A percentile compares a stretch with the other conserved stretches of the same genome.
Evolutionary conservation across 108 stramenopile species (phyloP).

Genomic region (Schizochytrium sp.): DNA sequence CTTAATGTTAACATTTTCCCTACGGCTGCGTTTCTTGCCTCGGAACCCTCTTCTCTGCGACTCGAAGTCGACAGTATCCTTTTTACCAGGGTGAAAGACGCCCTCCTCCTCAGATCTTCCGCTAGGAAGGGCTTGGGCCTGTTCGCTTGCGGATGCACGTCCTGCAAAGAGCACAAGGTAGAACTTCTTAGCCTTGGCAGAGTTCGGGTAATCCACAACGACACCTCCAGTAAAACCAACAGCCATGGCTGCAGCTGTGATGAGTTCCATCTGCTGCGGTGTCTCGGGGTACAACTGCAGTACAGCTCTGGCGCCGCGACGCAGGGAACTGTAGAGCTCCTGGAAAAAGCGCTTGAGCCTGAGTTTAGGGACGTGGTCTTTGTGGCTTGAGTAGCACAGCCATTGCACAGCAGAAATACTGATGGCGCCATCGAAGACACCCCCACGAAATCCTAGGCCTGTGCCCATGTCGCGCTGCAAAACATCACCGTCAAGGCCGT

Average conservation of each 20-base stretch:
- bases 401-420: slow-evolving; percentile 99
- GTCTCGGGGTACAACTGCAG: slow-evolving; percentile 98
- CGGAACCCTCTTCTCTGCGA: background rate
- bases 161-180: slow-evolving; percentile 96
- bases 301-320: slow-evolving; percentile 92
- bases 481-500: slow-evolving; percentile 57
- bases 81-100: slow-evolving; percentile 51
- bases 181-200: slow-evolving; percentile 98
- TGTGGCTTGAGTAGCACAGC: slow-evolving; percentile 96
- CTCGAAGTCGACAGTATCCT: background rate
- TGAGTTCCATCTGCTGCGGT: slow-evolving; percentile 93
- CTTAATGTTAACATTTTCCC: slow-evolving; percentile 75
- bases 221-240: slow-evolving; percentile 97
- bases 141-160: too few species aligned
- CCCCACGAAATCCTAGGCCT: slow-evolving; percentile 97
- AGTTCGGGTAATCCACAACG: slow-evolving; percentile 99
- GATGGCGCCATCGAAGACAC: slow-evolving; percentile 97
- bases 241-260: slow-evolving; percentile 88
- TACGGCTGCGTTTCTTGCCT: slow-evolving; percentile 61
- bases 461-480: slow-evolving; percentile 92
- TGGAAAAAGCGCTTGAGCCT: slow-evolving; percentile 95
- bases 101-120: too few species aligned
- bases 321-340: slow-evolving; percentile 89
- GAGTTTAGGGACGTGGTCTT: slow-evolving; percentile 86
- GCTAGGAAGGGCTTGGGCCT: too few species aligned